Conservation (phyloP, 257 asterid species). For the Penstemon davidsonii region DNA sequence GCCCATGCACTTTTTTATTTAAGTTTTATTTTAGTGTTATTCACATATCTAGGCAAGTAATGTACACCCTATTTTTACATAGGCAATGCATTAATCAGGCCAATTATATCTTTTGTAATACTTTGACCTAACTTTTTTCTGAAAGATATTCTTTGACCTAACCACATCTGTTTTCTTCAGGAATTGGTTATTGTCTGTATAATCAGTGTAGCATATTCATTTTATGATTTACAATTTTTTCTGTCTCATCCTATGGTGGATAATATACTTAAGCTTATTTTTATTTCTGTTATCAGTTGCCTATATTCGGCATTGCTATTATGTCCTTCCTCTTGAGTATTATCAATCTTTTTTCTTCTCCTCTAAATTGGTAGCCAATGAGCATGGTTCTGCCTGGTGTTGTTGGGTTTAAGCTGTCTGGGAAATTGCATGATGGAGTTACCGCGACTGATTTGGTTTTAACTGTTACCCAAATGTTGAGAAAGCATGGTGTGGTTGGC, state of each 20-base stretch:
- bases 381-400: constrained; percentile 98
- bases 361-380: constrained; percentile 61
- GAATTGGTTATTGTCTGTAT: background rate
- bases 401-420: constrained; percentile 81
- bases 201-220: background rate
- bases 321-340: background rate
- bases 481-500: constrained; percentile 93
- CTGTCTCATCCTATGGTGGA: background rate
- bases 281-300: background rate
- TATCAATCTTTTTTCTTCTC: background rate
- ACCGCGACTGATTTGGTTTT: constrained; percentile 95
- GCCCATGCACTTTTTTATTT: background rate
- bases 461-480: constrained; percentile 84
- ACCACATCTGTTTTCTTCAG: constrained; percentile 4
- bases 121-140: background rate
- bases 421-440: constrained; percentile 73
- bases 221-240: background rate
- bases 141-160: background rate
- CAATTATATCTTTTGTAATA: background rate
- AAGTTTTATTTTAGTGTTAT: background rate
- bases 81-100: background rate
- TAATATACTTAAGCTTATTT: background rate
- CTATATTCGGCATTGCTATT: background rate
- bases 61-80: background rate
- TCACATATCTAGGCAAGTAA: background rate